Percentiles rank a stretch among this genome's conserved stretches.
phyloP scores from a whole-genome alignment of 2,329 filamentous ascomycete genomes.

The Pseudocercospora ulei region DNA sequence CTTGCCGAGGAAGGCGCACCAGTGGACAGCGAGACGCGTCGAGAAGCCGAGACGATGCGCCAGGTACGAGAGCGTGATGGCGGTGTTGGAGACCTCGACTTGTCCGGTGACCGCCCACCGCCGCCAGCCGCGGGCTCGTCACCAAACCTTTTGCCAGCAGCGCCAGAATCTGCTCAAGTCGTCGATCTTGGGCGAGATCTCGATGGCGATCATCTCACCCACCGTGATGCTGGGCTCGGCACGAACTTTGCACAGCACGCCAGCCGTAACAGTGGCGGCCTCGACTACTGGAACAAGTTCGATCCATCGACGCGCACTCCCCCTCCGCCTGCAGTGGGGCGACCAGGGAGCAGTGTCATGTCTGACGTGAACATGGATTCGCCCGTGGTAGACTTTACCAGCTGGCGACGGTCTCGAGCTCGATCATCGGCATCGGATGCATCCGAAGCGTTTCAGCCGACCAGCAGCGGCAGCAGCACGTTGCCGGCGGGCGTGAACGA shows the following conservation, averaged over 20 bases:
- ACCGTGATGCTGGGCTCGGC: conserved; percentile 41
- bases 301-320: conserved; percentile 56
- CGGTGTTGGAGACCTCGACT: conserved; percentile 35
- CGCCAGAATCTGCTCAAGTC: conserved; percentile 52
- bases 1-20: conserved; percentile 80
- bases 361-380: conserved; percentile 67
- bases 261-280: conserved; percentile 60
- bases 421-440: conserved; percentile 31
- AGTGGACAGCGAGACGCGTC: conserved; percentile 74
- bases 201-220: conserved; percentile 19
- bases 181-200: conserved; percentile 59
- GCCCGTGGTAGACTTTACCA: conserved; percentile 36
- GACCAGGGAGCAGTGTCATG: conserved; percentile 44
- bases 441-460: conserved; percentile 27
- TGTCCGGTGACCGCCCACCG: conserved; percentile 35
- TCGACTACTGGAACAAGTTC: conserved; percentile 70
- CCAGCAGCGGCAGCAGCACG: conserved; percentile 12
- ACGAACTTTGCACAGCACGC: conserved; percentile 67
- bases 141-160: conserved; percentile 52
- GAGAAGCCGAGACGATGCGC: conserved; percentile 89
- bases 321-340: conserved; percentile 51
- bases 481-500: conserved; percentile 27
- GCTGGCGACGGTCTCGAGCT: conserved; percentile 29
- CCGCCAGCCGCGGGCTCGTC: conserved; percentile 57
- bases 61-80: conserved; percentile 84